Evolutionary conservation across 164 flowering plant genomes (phyloP).

Genomic region (Tetrastigma voinierianum): DNA sequence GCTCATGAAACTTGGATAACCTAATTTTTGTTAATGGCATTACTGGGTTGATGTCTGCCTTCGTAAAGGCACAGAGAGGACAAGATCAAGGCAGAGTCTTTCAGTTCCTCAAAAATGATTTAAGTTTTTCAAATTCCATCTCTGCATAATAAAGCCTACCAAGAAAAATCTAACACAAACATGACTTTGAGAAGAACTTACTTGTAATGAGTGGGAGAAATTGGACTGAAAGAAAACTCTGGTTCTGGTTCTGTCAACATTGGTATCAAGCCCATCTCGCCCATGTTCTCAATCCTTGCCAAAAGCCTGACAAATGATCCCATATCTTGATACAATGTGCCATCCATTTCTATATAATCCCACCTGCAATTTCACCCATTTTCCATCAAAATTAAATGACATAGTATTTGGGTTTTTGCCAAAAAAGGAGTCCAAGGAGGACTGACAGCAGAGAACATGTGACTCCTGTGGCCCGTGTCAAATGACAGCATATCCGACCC

Average conservation of each 20-base stretch:
- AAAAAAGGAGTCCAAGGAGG: neutral
- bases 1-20: no score
- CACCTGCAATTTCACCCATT: slow-evolving; percentile 46
- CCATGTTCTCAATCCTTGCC: slow-evolving; percentile 79
- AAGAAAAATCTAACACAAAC: no score
- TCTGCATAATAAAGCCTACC: no score
- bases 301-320: slow-evolving; percentile 65
- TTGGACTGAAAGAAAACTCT: slow-evolving; percentile 70
- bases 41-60: no score
- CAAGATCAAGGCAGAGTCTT: no score
- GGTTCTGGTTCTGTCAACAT: slow-evolving; percentile 54
- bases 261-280: slow-evolving; percentile 72
- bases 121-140: no score
- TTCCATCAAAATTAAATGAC: neutral
- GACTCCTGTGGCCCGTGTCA: slow-evolving; percentile 77
- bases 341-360: slow-evolving; percentile 75
- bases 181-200: slow-evolving; percentile 19
- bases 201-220: slow-evolving; percentile 91
- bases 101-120: no score
- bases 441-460: slow-evolving; percentile 48
- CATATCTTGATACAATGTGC: slow-evolving; percentile 64
- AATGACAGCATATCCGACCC: slow-evolving; percentile 55
- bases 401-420: neutral
- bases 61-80: no score
- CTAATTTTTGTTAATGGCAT: no score